A percentile compares a stretch with the other conserved stretches of the same genome.
Evolutionary conservation across 1,284 basidiomycete genomes (phyloP).

Genomic region (Schizophyllum amplum): DNA sequence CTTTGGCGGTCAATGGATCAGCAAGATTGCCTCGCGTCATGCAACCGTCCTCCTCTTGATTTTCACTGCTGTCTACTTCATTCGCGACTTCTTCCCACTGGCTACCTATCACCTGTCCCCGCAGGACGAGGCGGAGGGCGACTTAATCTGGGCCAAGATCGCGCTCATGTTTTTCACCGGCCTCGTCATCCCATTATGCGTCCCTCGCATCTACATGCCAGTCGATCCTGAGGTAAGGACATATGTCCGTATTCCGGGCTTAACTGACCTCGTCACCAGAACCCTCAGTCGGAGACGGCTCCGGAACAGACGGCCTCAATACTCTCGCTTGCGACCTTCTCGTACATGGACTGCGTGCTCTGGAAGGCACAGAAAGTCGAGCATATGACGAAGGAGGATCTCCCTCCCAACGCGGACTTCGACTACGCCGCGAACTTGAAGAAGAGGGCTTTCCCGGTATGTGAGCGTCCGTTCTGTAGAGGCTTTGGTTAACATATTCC

Average conservation of each 20-base stretch:
- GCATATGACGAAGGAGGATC: constrained; percentile 26
- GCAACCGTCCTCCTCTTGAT: constrained; percentile 10
- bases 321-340: constrained; percentile 39
- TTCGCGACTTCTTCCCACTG: constrained; percentile 48
- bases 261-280: not conserved
- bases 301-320: constrained; percentile 52
- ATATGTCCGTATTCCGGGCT: not conserved
- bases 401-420: constrained; percentile 46
- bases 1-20: not conserved
- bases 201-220: constrained; percentile 22
- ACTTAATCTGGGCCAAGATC: constrained; percentile 30
- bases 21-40: constrained; percentile 9
- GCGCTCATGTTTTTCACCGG: constrained; percentile 23
- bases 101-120: constrained; percentile 27
- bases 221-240: constrained; percentile 22
- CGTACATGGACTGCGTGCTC: constrained; percentile 40
- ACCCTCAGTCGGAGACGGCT: not conserved
- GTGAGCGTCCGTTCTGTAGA: constrained; percentile 4
- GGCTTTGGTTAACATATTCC: constrained; percentile 19
- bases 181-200: constrained; percentile 27
- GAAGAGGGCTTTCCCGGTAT: constrained; percentile 20
- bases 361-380: constrained; percentile 24
- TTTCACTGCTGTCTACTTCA: constrained; percentile 28
- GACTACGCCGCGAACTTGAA: constrained; percentile 28
- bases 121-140: constrained; percentile 20